Conservation (phyloP, 495 filamentous ascomycete genomes). For the Aspergillus hancockii region DNA sequence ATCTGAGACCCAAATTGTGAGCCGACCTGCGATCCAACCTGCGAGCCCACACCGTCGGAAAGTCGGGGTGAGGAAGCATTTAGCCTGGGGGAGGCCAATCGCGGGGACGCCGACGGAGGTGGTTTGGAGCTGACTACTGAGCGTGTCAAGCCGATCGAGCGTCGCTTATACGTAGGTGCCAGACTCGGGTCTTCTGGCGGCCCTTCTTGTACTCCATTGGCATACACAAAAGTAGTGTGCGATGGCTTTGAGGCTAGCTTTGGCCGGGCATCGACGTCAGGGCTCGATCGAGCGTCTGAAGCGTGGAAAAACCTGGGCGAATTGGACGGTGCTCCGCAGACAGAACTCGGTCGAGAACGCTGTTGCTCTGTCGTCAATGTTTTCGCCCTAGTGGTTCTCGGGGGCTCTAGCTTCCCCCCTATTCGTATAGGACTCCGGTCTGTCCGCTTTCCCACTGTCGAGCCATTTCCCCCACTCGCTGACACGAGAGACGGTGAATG, state of each 20-base stretch:
- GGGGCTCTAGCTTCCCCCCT: slow-evolving; percentile 32
- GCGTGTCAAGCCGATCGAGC: slow-evolving; percentile 40
- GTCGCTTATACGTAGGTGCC: slow-evolving; percentile 29
- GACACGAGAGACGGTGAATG: slow-evolving; percentile 37
- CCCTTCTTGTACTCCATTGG: slow-evolving; percentile 49
- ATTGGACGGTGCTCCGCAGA: slow-evolving; percentile 28
- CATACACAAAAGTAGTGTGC: slow-evolving; percentile 59
- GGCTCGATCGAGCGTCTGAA: slow-evolving; percentile 58
- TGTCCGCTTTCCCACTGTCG: slow-evolving; percentile 30
- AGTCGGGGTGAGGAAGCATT: slow-evolving; percentile 27
- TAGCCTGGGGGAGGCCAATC: slow-evolving; percentile 42
- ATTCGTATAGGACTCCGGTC: slow-evolving; percentile 43
- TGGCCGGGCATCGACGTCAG: slow-evolving; percentile 31
- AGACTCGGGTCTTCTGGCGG: slow-evolving; percentile 25
- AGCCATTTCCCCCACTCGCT: slow-evolving; percentile 28
- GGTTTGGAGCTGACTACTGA: slow-evolving; percentile 30
- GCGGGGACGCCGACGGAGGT: slow-evolving; percentile 41
- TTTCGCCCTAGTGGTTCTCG: slow-evolving; percentile 38
- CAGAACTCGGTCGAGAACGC: slow-evolving; percentile 32
- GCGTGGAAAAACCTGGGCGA: slow-evolving; percentile 77
- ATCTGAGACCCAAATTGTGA: slow-evolving; percentile 21
- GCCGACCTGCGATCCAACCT: slow-evolving; percentile 13
- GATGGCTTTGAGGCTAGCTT: slow-evolving; percentile 30
- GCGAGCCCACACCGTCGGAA: slow-evolving; percentile 27
- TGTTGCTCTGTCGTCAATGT: slow-evolving; percentile 35